Evolutionary conservation across 257 asterid species (phyloP).

Genomic region (Capsicum pubescens): DNA sequence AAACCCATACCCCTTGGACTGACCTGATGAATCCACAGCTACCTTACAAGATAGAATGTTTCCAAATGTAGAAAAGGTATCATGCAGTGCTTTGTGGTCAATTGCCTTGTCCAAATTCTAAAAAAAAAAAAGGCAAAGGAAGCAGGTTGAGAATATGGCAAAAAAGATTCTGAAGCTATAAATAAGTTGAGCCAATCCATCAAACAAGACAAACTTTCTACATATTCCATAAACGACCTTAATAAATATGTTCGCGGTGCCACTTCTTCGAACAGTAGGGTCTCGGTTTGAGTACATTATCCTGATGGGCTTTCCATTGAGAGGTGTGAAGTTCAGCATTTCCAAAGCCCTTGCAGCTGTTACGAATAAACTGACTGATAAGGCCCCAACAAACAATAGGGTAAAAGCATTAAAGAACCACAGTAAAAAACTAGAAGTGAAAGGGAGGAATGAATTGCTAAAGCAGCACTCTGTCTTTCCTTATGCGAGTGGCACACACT

Average conservation of each 20-base stretch:
- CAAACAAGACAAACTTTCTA: not conserved
- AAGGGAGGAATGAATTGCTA: not conserved
- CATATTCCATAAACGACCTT: conserved; percentile 53
- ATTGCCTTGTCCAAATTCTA: conserved; percentile 94
- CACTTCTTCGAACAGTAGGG: conserved; percentile 79
- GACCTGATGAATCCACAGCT: conserved; percentile 72
- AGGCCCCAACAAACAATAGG: not conserved
- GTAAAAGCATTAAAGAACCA: not conserved
- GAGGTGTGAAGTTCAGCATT: conserved; percentile 81
- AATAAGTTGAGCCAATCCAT: not conserved
- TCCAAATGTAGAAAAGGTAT: conserved; percentile 86
- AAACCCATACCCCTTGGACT: conserved; percentile 88
- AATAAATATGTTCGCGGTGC: conserved; percentile 82
- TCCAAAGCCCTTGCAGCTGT: conserved; percentile 83
- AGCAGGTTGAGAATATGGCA: not conserved
- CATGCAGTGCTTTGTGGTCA: conserved; percentile 89
- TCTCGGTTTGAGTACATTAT: conserved; percentile 88
- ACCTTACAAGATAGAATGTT: conserved; percentile 84
- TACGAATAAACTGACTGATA: conserved; percentile 29
- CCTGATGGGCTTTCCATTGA: conserved; percentile 82
- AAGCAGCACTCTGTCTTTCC: not conserved
- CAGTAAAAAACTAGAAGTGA: not conserved
- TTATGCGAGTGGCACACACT: not conserved
- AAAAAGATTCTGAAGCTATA: not conserved
- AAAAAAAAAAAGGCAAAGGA: not conserved